Evolutionary conservation across 1,284 basidiomycete genomes (phyloP).

Genomic region (Polyporus tsugae): DNA sequence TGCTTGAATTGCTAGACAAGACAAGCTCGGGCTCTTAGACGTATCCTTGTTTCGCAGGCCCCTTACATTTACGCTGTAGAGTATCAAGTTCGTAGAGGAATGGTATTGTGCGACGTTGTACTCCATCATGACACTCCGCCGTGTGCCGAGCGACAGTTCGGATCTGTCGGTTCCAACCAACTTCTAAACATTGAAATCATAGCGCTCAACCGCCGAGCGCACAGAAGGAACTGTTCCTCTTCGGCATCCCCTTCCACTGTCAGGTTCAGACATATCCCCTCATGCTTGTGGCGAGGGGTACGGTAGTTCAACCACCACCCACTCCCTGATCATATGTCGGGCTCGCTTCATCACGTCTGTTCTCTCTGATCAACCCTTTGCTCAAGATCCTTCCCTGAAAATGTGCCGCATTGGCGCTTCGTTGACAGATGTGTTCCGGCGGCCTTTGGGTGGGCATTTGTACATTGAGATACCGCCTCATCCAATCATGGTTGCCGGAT

Average conservation of each 20-base stretch:
- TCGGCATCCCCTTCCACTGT: neutral
- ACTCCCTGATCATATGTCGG: no score
- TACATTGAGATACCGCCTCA: no score
- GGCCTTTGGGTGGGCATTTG: neutral
- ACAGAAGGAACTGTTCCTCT: neutral
- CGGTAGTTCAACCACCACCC: neutral
- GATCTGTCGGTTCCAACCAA: neutral
- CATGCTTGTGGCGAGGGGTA: no score
- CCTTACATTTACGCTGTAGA: slow-evolving; percentile 1
- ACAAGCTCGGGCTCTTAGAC: neutral
- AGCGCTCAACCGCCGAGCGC: neutral
- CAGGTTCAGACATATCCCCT: neutral
- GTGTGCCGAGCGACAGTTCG: neutral
- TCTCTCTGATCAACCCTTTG: no score
- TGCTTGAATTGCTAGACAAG: slow-evolving; percentile 12
- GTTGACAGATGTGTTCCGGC: neutral
- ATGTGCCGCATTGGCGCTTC: neutral
- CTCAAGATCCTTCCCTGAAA: neutral
- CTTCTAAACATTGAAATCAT: neutral
- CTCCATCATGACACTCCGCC: neutral
- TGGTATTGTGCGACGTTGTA: slow-evolving; percentile 3
- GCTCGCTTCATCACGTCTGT: no score
- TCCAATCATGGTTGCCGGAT: no score
- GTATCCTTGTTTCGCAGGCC: neutral
- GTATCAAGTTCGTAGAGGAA: slow-evolving; percentile 1